Evolutionary conservation across 306 rosid genomes (phyloP), one percentile per base, ranked within the genome.

Genomic region (Arachis stenosperma): DNA sequence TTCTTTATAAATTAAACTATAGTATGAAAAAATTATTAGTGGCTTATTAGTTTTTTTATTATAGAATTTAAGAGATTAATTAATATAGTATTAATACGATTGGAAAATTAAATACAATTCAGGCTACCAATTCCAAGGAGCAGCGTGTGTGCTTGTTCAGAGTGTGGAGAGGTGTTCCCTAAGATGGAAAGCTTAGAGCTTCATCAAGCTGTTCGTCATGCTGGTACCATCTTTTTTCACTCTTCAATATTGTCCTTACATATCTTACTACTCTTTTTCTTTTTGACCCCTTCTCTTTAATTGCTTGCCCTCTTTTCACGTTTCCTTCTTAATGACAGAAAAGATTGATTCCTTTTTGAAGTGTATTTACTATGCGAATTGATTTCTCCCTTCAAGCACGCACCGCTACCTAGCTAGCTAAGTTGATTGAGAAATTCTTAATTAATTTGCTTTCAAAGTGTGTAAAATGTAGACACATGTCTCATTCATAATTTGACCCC

Each of bases 151-250:
- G 78, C 89, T 58, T 95, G 99, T 75, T 78, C 97, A 73, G 89
- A 85, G n/a, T 95, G 99, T 61, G 99, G 99, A 60, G 98, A 95
- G 77, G 82, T 88, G 9, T 95, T 95, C 81, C 89, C 97, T 2
- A 91, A 95, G 80, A 71, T 84, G 58, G 99, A 95, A 78, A 90
- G 86, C 74, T 79, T 91, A 82, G 96, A 95, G 78, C 93, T 88
- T 84, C 99, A 95, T 81, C 98, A 91, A 76, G 90, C 91, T 67
- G 81, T 87, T 84, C 97, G 93, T 40, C 99, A 95, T 79, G 98
- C 99, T 7, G 99, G 99, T 95, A 91, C 17, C 36, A 11, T 52
- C 8, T 36, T 12, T 27, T 44, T 33, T 30, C n/a, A 5, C 47
- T 15, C 53, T 53, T 36, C 42, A 14, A 61, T 33, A 1, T 56